phyloP scores from a whole-genome alignment of 257 asterid species.

The Penstemon barbatus region DNA sequence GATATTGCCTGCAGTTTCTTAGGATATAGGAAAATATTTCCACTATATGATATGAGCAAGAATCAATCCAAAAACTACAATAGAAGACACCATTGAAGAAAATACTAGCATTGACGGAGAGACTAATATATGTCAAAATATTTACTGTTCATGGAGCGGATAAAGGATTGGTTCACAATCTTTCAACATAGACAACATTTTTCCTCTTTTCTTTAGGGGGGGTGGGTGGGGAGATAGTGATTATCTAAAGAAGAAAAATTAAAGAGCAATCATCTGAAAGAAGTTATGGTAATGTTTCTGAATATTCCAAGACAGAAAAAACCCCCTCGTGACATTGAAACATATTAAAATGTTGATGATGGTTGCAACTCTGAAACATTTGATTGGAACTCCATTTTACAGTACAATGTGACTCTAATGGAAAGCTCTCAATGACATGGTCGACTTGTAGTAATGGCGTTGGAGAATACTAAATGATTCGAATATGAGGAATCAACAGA shows the following conservation, averaged over 20 bases:
- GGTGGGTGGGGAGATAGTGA: background rate
- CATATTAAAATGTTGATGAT: background rate
- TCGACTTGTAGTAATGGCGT: background rate
- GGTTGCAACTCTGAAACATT: background rate
- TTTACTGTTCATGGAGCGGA: constrained; percentile 8
- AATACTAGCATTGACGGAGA: too few relatives aligned
- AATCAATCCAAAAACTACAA: too few relatives aligned
- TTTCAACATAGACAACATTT: constrained; percentile 19
- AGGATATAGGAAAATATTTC: too few relatives aligned
- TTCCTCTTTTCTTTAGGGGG: background rate
- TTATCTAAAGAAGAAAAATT: constrained; percentile 2
- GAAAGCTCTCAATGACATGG: background rate
- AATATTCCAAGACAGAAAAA: background rate
- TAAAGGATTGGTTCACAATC: constrained; percentile 14
- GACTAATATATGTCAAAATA: background rate
- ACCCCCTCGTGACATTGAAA: too few relatives aligned
- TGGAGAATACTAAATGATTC: background rate
- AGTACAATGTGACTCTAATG: too few relatives aligned
- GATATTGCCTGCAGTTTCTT: too few relatives aligned
- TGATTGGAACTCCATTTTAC: too few relatives aligned
- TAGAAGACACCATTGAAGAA: too few relatives aligned
- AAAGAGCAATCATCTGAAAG: background rate
- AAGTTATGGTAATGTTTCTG: background rate
- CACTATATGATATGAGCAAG: too few relatives aligned
- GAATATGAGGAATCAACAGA: background rate